These are phyloP conservation scores for Malbranchea zuffiana DNA, from an alignment of 2,329 filamentous ascomycete genomes.

Conservation along the genomic window DNA sequence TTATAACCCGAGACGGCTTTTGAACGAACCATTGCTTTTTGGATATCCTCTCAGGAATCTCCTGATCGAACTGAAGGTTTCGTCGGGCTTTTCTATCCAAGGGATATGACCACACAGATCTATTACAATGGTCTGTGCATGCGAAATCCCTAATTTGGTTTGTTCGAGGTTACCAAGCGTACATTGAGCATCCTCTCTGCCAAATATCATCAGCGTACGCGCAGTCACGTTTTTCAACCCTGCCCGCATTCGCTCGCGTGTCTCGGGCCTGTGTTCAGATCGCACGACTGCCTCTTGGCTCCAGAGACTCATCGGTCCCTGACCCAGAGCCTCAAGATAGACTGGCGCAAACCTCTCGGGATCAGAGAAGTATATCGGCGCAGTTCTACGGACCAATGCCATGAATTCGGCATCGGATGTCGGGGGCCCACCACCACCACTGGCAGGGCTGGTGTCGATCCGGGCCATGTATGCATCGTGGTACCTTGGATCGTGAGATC, in stretches of 20 bases:
- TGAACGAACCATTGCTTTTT: no score
- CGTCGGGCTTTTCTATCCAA: conserved; percentile 19
- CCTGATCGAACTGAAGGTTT: conserved; percentile 9
- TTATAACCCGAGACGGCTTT: no score
- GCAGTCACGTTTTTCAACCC: conserved; percentile 17
- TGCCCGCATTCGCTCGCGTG: conserved; percentile 14
- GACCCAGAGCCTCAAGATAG: conserved; percentile 15
- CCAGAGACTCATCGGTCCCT: conserved; percentile 11
- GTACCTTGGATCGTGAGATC: conserved; percentile 14
- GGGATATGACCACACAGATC: conserved; percentile 22
- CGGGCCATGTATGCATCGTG: conserved; percentile 9
- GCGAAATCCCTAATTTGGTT: conserved; percentile 15
- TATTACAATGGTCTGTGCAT: conserved; percentile 12
- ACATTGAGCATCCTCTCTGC: conserved; percentile 19
- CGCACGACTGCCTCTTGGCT: conserved; percentile 12
- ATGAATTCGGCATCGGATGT: conserved; percentile 17
- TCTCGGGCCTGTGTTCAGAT: conserved; percentile 12
- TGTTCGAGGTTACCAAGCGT: conserved; percentile 15
- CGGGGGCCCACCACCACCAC: no score
- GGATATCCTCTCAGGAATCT: conserved; percentile 12
- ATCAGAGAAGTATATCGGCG: conserved; percentile 20
- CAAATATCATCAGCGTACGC: conserved; percentile 21
- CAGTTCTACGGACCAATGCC: conserved; percentile 12
- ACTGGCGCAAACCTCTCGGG: conserved; percentile 13
- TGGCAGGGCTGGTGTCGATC: background rate